Evolutionary conservation across 352 stramenopile genomes (phyloP).

Genomic region (Phytopythium chamaehyphon): DNA sequence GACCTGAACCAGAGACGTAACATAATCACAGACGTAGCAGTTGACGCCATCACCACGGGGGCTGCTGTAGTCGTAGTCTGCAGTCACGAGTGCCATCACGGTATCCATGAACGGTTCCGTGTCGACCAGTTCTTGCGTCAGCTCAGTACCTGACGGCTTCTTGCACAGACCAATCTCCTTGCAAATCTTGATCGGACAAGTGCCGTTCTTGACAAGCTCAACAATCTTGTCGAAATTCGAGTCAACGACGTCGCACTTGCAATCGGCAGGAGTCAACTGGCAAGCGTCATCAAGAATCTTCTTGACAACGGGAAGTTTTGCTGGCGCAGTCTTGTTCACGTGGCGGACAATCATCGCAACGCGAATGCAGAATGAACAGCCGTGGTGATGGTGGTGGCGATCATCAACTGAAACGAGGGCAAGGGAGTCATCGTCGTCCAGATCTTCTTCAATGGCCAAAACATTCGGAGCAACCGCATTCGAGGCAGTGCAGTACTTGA

Average conservation of each 20-base stretch:
- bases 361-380: conserved; percentile 37
- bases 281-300: conserved; percentile 21
- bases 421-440: background rate
- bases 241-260: conserved; percentile 26
- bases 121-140: conserved; percentile 6
- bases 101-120: conserved; percentile 11
- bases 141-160: background rate
- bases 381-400: conserved; percentile 12
- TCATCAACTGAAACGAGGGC: background rate
- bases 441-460: background rate
- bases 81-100: conserved; percentile 8
- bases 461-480: background rate
- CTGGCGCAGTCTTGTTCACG: conserved; percentile 16
- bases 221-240: conserved; percentile 46
- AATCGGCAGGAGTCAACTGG: conserved; percentile 19
- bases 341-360: conserved; percentile 20
- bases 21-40: conserved; percentile 49
- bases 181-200: conserved; percentile 29
- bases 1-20: conserved; percentile 23
- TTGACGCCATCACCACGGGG: conserved; percentile 16
- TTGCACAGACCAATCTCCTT: conserved; percentile 25
- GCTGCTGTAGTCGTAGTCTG: conserved; percentile 1
- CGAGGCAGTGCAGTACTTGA: conserved; percentile 49
- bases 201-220: conserved; percentile 26
- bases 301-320: conserved; percentile 20